Conservation (phyloP, 768 basidiomycete genomes). For the Hortiboletus campestris region DNA sequence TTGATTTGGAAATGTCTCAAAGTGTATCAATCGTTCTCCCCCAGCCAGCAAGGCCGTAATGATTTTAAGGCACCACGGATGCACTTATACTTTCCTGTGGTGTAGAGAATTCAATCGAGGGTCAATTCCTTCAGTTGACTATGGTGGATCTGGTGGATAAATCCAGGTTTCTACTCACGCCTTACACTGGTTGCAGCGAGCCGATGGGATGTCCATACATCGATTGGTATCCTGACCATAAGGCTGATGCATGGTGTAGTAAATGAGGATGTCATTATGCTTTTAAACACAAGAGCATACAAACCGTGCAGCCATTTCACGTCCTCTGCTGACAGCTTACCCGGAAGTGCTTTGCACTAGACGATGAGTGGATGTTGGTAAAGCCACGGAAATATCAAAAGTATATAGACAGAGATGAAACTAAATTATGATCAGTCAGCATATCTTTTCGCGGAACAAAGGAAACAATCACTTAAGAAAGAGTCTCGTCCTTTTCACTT, state of each 20-base stretch:
- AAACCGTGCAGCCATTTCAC: neutral
- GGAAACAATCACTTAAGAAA: slow-evolving; percentile 6
- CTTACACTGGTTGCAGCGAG: neutral
- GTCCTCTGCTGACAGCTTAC: neutral
- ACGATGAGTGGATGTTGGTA: neutral
- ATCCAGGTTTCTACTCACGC: neutral
- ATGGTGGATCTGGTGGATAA: neutral
- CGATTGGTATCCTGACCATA: neutral
- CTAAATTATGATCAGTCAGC: neutral
- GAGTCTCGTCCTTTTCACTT: slow-evolving; percentile 11
- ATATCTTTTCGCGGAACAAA: neutral
- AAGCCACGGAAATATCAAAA: neutral
- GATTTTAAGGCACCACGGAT: neutral
- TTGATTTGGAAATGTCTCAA: neutral
- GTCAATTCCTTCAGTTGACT: neutral
- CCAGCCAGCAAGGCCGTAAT: neutral
- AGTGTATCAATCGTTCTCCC: neutral
- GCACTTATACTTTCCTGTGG: neutral
- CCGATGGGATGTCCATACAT: neutral
- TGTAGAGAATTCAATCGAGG: neutral
- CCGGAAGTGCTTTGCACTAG: neutral
- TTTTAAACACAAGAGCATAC: neutral
- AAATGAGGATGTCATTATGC: neutral
- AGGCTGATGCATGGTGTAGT: neutral
- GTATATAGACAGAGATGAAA: neutral